phyloP scores from a whole-genome alignment of 495 filamentous ascomycete species.

The Aspergillus asperescens region DNA sequence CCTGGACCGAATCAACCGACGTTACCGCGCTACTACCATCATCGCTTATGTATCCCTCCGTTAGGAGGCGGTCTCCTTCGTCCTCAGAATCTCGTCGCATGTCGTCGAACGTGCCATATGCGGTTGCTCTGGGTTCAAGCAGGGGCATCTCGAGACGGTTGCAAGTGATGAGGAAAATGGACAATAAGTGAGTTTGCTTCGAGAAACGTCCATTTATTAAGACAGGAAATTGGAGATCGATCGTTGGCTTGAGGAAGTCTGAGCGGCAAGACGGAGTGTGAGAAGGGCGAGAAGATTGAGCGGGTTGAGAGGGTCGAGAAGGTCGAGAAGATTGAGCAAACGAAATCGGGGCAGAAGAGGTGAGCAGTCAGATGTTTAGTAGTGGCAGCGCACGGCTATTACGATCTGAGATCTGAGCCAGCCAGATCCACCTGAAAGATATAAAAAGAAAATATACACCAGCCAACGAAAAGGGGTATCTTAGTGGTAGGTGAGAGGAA shows the following conservation, averaged over 20 bases:
- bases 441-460: slow-evolving; percentile 19
- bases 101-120: slow-evolving; percentile 38
- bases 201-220: slow-evolving; percentile 26
- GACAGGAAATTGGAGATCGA: not conserved
- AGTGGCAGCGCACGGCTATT: slow-evolving; percentile 8
- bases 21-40: slow-evolving; percentile 22
- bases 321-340: not conserved
- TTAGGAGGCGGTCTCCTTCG: slow-evolving; percentile 34
- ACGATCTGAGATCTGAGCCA: slow-evolving; percentile 19
- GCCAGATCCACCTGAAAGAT: slow-evolving; percentile 19
- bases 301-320: not conserved
- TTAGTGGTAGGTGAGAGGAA: slow-evolving; percentile 6
- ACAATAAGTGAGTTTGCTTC: not conserved
- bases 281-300: not conserved
- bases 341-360: not conserved
- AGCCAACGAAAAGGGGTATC: slow-evolving; percentile 20
- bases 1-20: slow-evolving; percentile 39
- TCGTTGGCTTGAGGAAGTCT: slow-evolving; percentile 4
- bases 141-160: slow-evolving; percentile 32
- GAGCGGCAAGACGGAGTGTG: not conserved
- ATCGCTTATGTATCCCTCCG: slow-evolving; percentile 27
- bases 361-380: not conserved
- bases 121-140: slow-evolving; percentile 32
- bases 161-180: slow-evolving; percentile 5
- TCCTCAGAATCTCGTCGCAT: slow-evolving; percentile 25